Base-by-base conservation (phyloP, 805 yeast species). In the Barnettozyma salicaria region DNA sequence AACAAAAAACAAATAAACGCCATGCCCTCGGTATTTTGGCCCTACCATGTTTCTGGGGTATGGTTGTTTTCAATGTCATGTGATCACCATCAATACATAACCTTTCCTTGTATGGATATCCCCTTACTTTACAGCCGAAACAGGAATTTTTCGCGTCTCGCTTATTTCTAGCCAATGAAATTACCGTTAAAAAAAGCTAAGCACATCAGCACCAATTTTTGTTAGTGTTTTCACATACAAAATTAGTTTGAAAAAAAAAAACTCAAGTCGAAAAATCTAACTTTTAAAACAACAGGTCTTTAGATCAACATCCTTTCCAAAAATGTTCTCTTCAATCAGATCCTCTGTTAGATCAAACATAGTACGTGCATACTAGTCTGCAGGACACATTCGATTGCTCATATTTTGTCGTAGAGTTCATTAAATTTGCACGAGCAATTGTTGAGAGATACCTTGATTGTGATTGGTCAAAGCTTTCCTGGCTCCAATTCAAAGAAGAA, bases 311-410 rank as follows among this genome's bases (percentile, higher is more conserved):
- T 30, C 28, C 30, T 14, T 6, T n/a, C n/a, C 37, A 35, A 40
- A 37, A 41, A 54, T 54, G 59, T 54, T 54, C 52, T 50, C 58
- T 41, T 52, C 59, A 34, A 19, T 54, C 48, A 54, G 59, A 54
- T 48, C 55, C 43, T 47, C 59, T 50, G 53, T 54, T 42, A 54
- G 52, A 47, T 47, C 50, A 47, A 54, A 54, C 49, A 52, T 54
- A 36, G 59, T 54, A 49, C 36, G 56, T 54, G 13, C 11, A 10
- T 23, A 20, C 25, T n/a, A 27, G n/a, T n/a, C n/a, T n/a, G n/a
- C n/a, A n/a, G n/a, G n/a, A n/a, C n/a, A n/a, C n/a, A n/a, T n/a
- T n/a, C n/a, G n/a, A n/a, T n/a, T n/a, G n/a, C n/a, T n/a, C n/a
- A n/a, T n/a, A n/a, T n/a, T n/a, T n/a, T n/a, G n/a, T n/a, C n/a